Base-by-base conservation (phyloP, 805 yeast genomes). In the Clavispora fructus region DNA sequence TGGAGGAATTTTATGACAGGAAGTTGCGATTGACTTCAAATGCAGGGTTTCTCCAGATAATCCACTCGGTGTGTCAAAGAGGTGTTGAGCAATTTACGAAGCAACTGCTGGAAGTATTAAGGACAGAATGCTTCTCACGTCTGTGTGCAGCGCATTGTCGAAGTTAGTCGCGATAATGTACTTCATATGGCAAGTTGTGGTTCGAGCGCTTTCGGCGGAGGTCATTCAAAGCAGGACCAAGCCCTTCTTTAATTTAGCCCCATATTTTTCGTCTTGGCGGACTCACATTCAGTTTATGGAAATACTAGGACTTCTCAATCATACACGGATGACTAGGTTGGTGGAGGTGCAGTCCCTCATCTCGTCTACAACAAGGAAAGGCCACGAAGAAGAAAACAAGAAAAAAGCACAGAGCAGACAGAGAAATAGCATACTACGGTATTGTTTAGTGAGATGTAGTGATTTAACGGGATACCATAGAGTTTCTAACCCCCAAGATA, bases 381-480 rank as follows among this genome's bases (percentile, higher is more conserved):
- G 32, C 3, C 32, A 29, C 14, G 14, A 29, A 12, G 3, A 11
- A 29, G 7, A 29, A 31, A 31, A 31, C 17, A 1, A 16, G 10
- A n/a, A n/a, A 31, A 29, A 29, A 29, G 12, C 11, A 29, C 2
- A 29, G n/a, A 11, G n/a, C n/a, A 13, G n/a, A 13, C 13, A 31
- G 10, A 31, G 16, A n/a, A 31, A 31, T 2, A 31, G 2, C 5
- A 13, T 29, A 12, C 35, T 31, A 31, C 35, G 35, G 17, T 7
- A n/a, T 6, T n/a, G 17, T 12, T n/a, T 33, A 16, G 12, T 8
- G 30, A 32, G 38, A 58, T 70, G 70, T 71, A 40, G 70, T 69
- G 75, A 63, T 59, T 58, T 69, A 68, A 71, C 76, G 76, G 76
- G 76, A 71, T 59, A 66, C 73, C 49, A 58, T 40, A 54, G 53